Percentiles rank a stretch among this genome's conserved stretches.
phyloP scores from a whole-genome alignment of 257 asterid genomes.

The Penstemon barbatus region DNA sequence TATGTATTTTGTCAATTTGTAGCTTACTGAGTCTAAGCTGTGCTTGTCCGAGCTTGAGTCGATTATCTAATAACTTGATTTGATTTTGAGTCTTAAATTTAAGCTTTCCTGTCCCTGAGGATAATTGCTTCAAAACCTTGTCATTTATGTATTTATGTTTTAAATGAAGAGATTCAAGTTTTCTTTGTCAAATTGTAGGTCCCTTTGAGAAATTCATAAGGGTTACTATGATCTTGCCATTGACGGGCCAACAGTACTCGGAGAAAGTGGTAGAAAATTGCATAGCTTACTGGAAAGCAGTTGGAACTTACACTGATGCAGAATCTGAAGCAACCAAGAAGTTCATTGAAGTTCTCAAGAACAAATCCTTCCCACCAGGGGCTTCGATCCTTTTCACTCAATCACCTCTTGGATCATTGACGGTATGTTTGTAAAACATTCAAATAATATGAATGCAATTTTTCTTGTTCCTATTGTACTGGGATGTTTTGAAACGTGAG shows the following conservation, averaged over 20 bases:
- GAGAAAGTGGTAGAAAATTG: conserved; percentile 88
- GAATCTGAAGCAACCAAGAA: conserved; percentile 61
- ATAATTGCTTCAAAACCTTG: too few relatives aligned
- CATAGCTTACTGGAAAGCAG: conserved; percentile 65
- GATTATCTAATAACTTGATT: too few relatives aligned
- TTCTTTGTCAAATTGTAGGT: conserved; percentile 37
- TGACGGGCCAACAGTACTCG: conserved; percentile 84
- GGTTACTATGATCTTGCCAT: conserved; percentile 77
- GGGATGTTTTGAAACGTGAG: not conserved
- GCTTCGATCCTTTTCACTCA: conserved; percentile 84
- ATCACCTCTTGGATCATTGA: conserved; percentile 66
- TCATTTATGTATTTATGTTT: not conserved
- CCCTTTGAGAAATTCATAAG: conserved; percentile 72
- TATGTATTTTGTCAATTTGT: too few relatives aligned
- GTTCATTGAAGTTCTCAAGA: conserved; percentile 52
- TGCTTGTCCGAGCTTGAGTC: too few relatives aligned
- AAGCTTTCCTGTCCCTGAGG: too few relatives aligned
- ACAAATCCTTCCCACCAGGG: conserved; percentile 69
- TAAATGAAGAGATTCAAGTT: not conserved
- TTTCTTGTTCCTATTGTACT: not conserved
- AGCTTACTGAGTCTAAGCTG: too few relatives aligned
- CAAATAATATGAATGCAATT: not conserved
- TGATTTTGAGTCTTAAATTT: too few relatives aligned
- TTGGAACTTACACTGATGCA: conserved; percentile 57
- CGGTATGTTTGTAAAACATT: conserved; percentile 39